phyloP scores from a whole-genome alignment of 306 rosid species.

The Vicia faba region DNA sequence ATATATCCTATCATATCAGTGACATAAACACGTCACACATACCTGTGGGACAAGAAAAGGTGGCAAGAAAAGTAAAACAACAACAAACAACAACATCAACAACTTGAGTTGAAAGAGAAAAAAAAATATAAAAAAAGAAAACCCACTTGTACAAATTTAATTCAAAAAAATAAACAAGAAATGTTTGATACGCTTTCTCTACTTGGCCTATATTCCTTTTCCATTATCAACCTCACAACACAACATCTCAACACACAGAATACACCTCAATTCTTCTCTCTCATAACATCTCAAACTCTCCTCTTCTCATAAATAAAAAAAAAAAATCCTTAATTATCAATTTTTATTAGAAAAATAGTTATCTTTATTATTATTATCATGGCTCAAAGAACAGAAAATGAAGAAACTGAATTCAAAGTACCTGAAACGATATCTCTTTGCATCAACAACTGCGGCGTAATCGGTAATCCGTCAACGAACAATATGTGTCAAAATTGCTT shows the following conservation, averaged over 20 bases:
- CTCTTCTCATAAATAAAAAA: not conserved
- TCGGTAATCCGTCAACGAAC: slow-evolving; percentile 74
- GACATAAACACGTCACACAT: slow-evolving; percentile 2
- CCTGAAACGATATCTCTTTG: slow-evolving; percentile 63
- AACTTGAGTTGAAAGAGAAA: slow-evolving; percentile 4
- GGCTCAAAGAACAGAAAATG: slow-evolving; percentile 78
- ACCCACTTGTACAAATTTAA: slow-evolving; percentile 48
- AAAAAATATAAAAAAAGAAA: not conserved
- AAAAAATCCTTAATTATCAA: not conserved
- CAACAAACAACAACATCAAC: slow-evolving; percentile 3
- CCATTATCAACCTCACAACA: slow-evolving; percentile 65
- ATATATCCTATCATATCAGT: not conserved
- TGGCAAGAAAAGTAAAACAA: not conserved
- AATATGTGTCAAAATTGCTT: slow-evolving; percentile 96
- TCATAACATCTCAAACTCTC: not conserved
- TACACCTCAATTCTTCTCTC: slow-evolving; percentile 40
- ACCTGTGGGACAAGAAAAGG: slow-evolving; percentile 18
- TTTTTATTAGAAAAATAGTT: not conserved
- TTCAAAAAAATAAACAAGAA: slow-evolving; percentile 18
- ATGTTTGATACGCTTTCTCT: slow-evolving; percentile 84
- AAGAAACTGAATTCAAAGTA: slow-evolving; percentile 89
- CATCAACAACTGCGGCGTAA: slow-evolving; percentile 75
- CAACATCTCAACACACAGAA: not conserved
- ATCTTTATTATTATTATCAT: not conserved
- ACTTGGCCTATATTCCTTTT: slow-evolving; percentile 69